These are phyloP conservation scores for Blastobotrys buckinghamii DNA, from an alignment of 1,139 yeast genomes.

Conservation along the genomic window DNA sequence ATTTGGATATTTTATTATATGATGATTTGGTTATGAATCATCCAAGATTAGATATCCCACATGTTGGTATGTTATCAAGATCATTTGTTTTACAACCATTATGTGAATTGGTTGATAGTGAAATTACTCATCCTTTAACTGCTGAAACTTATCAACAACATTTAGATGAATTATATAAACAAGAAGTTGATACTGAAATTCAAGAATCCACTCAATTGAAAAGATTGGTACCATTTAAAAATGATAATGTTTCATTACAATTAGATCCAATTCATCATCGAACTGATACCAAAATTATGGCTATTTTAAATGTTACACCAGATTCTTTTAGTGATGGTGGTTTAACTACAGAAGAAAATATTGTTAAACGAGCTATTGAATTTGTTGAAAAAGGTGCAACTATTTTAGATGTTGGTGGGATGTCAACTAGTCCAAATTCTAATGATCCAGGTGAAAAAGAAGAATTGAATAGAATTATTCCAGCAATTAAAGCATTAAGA, in stretches of 20 bases:
- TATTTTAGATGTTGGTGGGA: slow-evolving; percentile 88
- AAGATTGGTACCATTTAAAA: slow-evolving; percentile 30
- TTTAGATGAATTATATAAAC: slow-evolving; percentile 48
- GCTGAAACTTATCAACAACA: slow-evolving; percentile 74
- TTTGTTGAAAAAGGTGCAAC: slow-evolving; percentile 54
- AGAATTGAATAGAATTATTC: slow-evolving; percentile 61
- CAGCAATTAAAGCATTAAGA: slow-evolving; percentile 61
- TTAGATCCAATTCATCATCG: slow-evolving; percentile 25
- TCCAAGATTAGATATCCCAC: slow-evolving; percentile 68
- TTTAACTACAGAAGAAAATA: slow-evolving; percentile 36
- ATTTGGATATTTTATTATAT: slow-evolving; percentile 76
- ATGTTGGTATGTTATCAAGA: slow-evolving; percentile 79
- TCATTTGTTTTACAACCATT: slow-evolving; percentile 87
- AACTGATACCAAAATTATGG: slow-evolving; percentile 53
- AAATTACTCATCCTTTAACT: slow-evolving; percentile 67
- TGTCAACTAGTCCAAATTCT: slow-evolving; percentile 84
- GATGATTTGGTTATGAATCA: slow-evolving; percentile 53
- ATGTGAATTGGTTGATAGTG: slow-evolving; percentile 68
- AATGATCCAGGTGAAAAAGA: slow-evolving; percentile 51
- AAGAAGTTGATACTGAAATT: slow-evolving; percentile 20
- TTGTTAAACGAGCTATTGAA: slow-evolving; percentile 37
- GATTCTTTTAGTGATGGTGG: slow-evolving; percentile 97
- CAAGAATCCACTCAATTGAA: slow-evolving; percentile 30
- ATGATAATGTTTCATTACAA: slow-evolving; percentile 16
- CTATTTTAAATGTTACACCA: slow-evolving; percentile 82